Base-by-base conservation (phyloP, 768 basidiomycete species). In the Macrolepiota dolichaula region DNA sequence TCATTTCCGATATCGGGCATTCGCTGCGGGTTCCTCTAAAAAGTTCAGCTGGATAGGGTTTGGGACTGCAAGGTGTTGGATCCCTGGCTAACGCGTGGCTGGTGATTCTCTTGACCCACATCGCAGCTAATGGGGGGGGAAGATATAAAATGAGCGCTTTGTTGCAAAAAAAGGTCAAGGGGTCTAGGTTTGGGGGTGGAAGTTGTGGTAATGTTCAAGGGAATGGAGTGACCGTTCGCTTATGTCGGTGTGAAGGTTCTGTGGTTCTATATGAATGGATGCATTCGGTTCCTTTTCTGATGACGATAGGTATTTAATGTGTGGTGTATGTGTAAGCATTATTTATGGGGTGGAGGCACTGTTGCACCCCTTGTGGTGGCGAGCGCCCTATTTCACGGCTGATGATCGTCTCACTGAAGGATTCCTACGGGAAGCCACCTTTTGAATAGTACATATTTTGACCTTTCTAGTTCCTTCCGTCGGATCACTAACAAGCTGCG, bases 1-100 rank as follows among this genome's bases (percentile, higher is more conserved):
- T 54, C 52, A 61, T 61, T 55, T 61, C 59, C 59, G 59, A 61
- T 61, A 61, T 60, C 59, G 59, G 59, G 37, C 24, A 44, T 1
- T 12, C 46, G 49, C 46, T 49, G 22, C 24, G 19, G 22, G 36
- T 27, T 27, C 46, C 42, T 53, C n/a, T n/a, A n/a, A 40, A 17
- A 15, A 29, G 13, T 15, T 22, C 35, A 49, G 50, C 13, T 35
- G 37, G 40, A 27, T 51, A 36, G 42, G 27, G 55, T 29, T 42
- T n/a, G 22, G 44, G 24, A 36, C 29, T 24, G 19, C 37, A 19
- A 13, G 15, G 6, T 19, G 12, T 12, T 27, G 25, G 47, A 12
- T 49, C 12, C 19, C 25, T 19, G 47, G 47, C 19, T 12, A 27
- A 13, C 25, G 25, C 4, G 22, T 49, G 22, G 19, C n/a, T 44